Conservation (phyloP, 2,329 filamentous ascomycete genomes). For the Colletotrichum euphorbiae region DNA sequence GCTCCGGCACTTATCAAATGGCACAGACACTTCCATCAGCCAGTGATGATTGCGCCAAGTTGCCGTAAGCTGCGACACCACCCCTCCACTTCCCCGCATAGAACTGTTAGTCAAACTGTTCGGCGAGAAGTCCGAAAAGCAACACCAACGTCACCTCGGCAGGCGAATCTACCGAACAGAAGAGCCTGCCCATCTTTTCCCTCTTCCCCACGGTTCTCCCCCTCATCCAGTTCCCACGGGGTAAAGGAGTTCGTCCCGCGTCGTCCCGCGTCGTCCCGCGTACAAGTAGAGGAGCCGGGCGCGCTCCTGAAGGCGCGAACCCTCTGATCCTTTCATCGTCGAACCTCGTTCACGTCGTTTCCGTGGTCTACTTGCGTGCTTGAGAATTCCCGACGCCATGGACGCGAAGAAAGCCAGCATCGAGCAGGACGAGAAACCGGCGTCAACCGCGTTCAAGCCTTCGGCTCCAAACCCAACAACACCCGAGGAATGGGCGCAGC, state of each 20-base stretch:
- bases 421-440: conserved; percentile 31
- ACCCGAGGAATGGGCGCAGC: conserved; percentile 32
- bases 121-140: conserved; percentile 18
- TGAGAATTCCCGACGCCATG: conserved; percentile 7
- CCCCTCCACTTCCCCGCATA: conserved; percentile 9
- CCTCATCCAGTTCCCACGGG: conserved; percentile 32
- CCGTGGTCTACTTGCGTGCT: background rate
- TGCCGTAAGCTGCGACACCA: conserved; percentile 10
- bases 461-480: conserved; percentile 30
- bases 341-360: background rate
- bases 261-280: background rate
- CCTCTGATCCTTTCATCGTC: background rate
- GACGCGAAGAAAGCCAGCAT: conserved; percentile 25
- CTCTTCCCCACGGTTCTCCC: conserved; percentile 11
- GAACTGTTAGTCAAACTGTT: background rate
- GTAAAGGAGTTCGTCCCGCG: background rate
- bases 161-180: conserved; percentile 22
- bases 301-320: background rate
- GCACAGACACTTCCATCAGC: background rate
- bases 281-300: background rate
- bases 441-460: conserved; percentile 5
- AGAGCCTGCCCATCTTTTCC: conserved; percentile 3
- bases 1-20: background rate
- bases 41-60: conserved; percentile 8
- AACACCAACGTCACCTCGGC: conserved; percentile 24